Conservation (phyloP, 768 basidiomycete species). For the Phallus indusiatus region DNA sequence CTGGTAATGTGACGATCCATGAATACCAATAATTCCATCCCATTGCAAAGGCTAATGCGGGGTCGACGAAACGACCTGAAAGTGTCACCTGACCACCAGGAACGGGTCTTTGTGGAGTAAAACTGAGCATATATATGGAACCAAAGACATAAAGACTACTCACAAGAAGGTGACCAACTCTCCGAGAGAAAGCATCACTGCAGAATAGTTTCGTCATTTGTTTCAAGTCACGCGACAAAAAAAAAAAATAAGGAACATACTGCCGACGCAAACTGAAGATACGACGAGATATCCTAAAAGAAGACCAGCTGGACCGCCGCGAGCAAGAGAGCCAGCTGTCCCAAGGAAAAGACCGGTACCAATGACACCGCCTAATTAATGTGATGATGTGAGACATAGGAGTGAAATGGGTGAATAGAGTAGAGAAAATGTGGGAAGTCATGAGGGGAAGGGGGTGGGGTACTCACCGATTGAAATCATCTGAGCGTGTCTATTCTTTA, state of each 20-base stretch:
- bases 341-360: slow-evolving; percentile 49
- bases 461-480: slow-evolving; percentile 1
- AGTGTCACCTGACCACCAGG: slow-evolving; percentile 31
- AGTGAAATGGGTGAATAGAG: neutral
- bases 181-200: slow-evolving; percentile 24
- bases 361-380: slow-evolving; percentile 22
- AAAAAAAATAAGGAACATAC: neutral
- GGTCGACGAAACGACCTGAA: slow-evolving; percentile 25
- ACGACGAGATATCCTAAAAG: slow-evolving; percentile 39
- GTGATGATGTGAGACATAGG: neutral
- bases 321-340: slow-evolving; percentile 35
- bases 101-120: slow-evolving; percentile 21
- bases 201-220: neutral
- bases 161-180: slow-evolving; percentile 20
- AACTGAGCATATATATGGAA: slow-evolving; percentile 13
- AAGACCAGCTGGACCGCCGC: slow-evolving; percentile 45
- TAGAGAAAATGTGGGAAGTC: no score
- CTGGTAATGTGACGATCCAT: neutral
- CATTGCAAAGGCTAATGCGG: slow-evolving; percentile 27
- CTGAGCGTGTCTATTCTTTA: neutral
- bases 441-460: neutral
- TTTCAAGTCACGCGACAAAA: slow-evolving; percentile 9
- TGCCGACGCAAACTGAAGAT: slow-evolving; percentile 16
- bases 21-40: slow-evolving; percentile 41
- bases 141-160: neutral